These are phyloP conservation scores for Wallacemonas sp. DNA, from an alignment of 208 protist species.

Conservation along the genomic window DNA sequence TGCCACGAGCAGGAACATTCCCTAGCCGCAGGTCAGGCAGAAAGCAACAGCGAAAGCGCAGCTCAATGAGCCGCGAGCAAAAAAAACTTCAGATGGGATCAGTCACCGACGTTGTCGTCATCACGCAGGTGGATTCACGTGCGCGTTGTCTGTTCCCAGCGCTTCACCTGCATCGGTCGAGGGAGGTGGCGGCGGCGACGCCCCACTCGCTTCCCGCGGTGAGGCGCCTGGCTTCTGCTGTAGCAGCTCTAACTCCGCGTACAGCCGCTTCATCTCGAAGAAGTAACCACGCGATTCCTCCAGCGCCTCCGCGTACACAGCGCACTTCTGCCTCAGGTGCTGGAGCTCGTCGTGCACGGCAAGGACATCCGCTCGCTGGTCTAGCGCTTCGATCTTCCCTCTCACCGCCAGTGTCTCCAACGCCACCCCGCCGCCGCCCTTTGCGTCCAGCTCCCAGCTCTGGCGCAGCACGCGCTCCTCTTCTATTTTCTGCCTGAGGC, in stretches of 20 bases:
- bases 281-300: conserved; percentile 70
- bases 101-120: too few species aligned
- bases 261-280: conserved; percentile 74
- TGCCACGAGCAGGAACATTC: too few species aligned
- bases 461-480: conserved; percentile 27
- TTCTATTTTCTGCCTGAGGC: conserved; percentile 35
- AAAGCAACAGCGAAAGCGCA: too few species aligned
- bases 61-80: too few species aligned
- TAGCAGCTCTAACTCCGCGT: conserved; percentile 45
- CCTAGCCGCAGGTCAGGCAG: too few species aligned
- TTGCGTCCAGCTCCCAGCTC: conserved; percentile 28
- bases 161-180: too few species aligned
- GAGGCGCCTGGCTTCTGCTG: neutral
- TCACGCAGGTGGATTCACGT: too few species aligned
- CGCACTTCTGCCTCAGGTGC: conserved; percentile 46
- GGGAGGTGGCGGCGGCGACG: neutral
- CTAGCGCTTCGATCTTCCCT: conserved; percentile 26
- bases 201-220: neutral
- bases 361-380: conserved; percentile 38
- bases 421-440: conserved; percentile 22
- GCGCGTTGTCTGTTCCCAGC: too few species aligned
- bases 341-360: conserved; percentile 60
- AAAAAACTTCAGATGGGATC: too few species aligned
- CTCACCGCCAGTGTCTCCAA: conserved; percentile 22
- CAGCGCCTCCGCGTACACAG: conserved; percentile 63